Conservation (phyloP, 139 green algal species). For the Coccomyxa sp. region DNA sequence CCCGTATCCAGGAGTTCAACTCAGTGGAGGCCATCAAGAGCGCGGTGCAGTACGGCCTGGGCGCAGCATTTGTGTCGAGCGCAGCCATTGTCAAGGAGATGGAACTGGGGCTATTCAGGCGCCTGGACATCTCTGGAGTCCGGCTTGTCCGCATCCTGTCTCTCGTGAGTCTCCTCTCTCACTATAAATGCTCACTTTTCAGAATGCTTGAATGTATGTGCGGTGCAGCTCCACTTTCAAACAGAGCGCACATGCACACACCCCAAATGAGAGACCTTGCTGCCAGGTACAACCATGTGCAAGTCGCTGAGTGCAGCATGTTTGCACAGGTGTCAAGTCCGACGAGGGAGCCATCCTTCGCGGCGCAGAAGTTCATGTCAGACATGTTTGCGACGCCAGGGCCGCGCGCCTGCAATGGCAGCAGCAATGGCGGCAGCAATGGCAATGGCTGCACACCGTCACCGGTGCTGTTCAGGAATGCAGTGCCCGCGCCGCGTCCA, state of each 20-base stretch:
- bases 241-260: not conserved
- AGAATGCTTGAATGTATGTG: no score
- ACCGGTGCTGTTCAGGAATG: not conserved
- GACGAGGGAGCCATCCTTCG: not conserved
- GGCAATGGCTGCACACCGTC: not conserved
- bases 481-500: not conserved
- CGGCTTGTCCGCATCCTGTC: conserved; percentile 13
- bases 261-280: not conserved
- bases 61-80: conserved; percentile 33
- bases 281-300: not conserved
- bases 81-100: conserved; percentile 34
- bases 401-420: no score
- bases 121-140: conserved; percentile 10
- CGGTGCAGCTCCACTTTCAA: no score
- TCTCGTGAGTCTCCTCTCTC: not conserved
- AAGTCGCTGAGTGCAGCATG: not conserved
- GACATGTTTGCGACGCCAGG: not conserved
- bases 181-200: no score
- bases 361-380: conserved; percentile 11
- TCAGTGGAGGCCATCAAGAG: conserved; percentile 48
- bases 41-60: conserved; percentile 34
- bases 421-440: not conserved
- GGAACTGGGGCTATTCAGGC: conserved; percentile 25
- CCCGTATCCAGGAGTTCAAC: conserved; percentile 34
- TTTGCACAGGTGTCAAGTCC: not conserved